Evolutionary conservation across 192 early-diverging fungal genomes (phyloP), one percentile per base, ranked within the genome.

Genomic region (Kickxella alabastrina): DNA sequence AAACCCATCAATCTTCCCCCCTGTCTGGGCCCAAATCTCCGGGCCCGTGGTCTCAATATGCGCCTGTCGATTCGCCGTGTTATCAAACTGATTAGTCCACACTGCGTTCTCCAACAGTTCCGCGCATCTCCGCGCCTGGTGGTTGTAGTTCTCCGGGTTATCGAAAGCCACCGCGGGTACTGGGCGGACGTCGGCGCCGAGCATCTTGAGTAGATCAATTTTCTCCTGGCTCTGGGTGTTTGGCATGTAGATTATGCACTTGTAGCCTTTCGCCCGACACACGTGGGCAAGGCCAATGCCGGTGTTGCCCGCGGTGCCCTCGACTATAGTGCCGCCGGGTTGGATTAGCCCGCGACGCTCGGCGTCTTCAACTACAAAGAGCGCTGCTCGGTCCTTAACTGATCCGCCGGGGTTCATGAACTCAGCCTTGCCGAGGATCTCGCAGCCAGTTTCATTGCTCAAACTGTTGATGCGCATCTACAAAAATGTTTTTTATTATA

Each of bases 71-170:
- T 97, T 97, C 29, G 91, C 92, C 10, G 68, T 77, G 70, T 94
- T 95, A 63, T 97, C 94, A 57, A 97, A 97, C 58, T 97, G 94
- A 67, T 97, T 92, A 8, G 94, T 94, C 91, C 92, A 97, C 18
- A 92, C 92, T 12, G 91, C 92, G 62, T 93, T 93, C 12, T 80
- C 60, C 12, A 89, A 52, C 0, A 75, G 60, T 52, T 88, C 82
- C n/a, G 93, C 93, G 60, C 82, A 86, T 23, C 89, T 79, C 43
- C 65, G 72, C 13, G 92, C 94, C 59, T 95, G 91, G 62, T 95
- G 92, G 75, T 95, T 97, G 77, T 93, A 97, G 77, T 97, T 95
- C 34, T 84, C 66, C 1, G 94, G 88, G 61, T 97, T 85, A 19
- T 92, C 91, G 54, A 90, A 93, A 3, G 92, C 83, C 5, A 92